phyloP scores from a whole-genome alignment of 371 early-diverging fungal species.

The Thermomucor indicae-seudaticae region DNA sequence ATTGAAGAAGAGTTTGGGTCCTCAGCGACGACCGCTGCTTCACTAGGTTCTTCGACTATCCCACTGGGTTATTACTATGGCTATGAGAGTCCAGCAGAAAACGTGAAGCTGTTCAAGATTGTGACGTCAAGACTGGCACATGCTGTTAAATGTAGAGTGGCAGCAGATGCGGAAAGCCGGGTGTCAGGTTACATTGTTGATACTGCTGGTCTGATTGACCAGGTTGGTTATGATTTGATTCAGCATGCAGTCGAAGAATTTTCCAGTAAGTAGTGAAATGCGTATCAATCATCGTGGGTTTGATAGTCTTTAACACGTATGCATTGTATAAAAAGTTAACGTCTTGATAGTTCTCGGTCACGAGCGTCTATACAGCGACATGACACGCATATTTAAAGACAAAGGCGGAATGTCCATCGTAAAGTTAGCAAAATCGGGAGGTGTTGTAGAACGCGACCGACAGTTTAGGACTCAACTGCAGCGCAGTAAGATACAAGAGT shows the following conservation, averaged over 20 bases:
- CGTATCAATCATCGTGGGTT: not conserved
- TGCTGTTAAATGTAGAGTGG: slow-evolving; percentile 61
- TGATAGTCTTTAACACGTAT: not conserved
- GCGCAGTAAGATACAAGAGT: slow-evolving; percentile 77
- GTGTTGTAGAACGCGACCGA: slow-evolving; percentile 85
- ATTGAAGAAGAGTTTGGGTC: slow-evolving; percentile 85
- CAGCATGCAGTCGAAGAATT: slow-evolving; percentile 65
- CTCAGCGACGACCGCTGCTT: slow-evolving; percentile 66
- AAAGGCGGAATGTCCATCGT: slow-evolving; percentile 60
- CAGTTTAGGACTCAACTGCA: slow-evolving; percentile 66
- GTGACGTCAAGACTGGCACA: slow-evolving; percentile 60
- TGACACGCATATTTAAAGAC: slow-evolving; percentile 53
- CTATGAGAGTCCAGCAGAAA: slow-evolving; percentile 71
- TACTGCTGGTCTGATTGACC: slow-evolving; percentile 59
- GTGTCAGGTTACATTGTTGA: slow-evolving; percentile 66
- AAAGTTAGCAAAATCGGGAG: slow-evolving; percentile 91
- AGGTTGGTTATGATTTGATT: slow-evolving; percentile 62
- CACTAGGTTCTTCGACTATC: slow-evolving; percentile 62
- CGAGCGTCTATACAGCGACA: slow-evolving; percentile 88
- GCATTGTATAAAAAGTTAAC: slow-evolving; percentile 47
- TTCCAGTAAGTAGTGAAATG: slow-evolving; percentile 40
- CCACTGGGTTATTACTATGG: slow-evolving; percentile 93
- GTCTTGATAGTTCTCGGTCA: slow-evolving; percentile 88
- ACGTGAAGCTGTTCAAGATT: slow-evolving; percentile 70
- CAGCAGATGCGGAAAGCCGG: slow-evolving; percentile 63